These are phyloP conservation scores for Penicillium simplicissimum DNA, from an alignment of 495 filamentous ascomycete species.

Conservation along the genomic window DNA sequence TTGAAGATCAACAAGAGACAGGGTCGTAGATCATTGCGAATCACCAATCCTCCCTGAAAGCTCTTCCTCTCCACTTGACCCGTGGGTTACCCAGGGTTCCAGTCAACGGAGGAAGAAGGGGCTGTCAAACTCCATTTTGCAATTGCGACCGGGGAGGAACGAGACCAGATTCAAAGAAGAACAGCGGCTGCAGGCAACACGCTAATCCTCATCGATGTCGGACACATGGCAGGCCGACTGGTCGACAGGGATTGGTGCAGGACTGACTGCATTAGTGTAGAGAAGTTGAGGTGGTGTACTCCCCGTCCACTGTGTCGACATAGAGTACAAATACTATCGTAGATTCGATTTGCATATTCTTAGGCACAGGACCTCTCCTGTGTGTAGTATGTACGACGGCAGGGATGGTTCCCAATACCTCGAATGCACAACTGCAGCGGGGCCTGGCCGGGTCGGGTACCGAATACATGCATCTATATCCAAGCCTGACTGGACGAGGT, in stretches of 20 bases:
- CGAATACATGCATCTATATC: conserved; percentile 2
- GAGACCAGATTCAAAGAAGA: background rate
- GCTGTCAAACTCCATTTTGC: conserved; percentile 14
- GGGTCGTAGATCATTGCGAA: background rate
- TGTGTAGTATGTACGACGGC: background rate
- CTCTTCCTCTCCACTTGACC: background rate
- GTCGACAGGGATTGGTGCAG: conserved; percentile 2
- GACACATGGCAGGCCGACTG: conserved; percentile 21
- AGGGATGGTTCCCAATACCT: conserved; percentile 2
- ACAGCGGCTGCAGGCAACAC: conserved; percentile 12
- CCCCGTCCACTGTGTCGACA: background rate
- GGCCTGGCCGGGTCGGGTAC: background rate
- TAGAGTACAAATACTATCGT: background rate
- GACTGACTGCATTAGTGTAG: background rate
- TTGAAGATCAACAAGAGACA: background rate
- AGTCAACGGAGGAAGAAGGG: background rate
- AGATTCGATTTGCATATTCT: background rate
- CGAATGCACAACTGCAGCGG: background rate
- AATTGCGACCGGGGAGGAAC: conserved; percentile 10
- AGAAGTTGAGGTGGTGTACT: background rate
- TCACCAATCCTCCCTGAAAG: background rate
- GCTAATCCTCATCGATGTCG: conserved; percentile 14
- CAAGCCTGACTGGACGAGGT: background rate
- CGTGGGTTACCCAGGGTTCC: background rate
- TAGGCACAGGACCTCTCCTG: background rate